Conservation (phyloP, 371 early-diverging fungal genomes). For the Parasitella parasitica region DNA sequence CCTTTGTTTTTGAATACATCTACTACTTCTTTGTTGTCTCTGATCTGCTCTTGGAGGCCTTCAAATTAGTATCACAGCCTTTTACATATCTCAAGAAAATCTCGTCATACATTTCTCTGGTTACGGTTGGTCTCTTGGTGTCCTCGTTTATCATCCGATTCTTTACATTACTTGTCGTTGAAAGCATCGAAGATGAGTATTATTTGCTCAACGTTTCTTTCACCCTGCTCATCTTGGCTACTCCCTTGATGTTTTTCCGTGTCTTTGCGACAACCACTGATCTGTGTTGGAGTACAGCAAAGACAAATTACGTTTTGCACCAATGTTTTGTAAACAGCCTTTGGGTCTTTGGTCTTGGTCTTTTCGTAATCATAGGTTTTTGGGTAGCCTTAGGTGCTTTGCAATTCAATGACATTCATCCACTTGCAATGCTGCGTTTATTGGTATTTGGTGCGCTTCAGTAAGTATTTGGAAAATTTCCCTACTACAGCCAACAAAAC, state of each 20-base stretch:
- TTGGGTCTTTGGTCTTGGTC: conserved; percentile 29
- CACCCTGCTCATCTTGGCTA: conserved; percentile 28
- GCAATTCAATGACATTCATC: conserved; percentile 33
- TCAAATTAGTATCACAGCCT: conserved; percentile 23
- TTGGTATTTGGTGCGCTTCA: conserved; percentile 45
- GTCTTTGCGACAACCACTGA: conserved; percentile 21
- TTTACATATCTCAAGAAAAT: conserved; percentile 14
- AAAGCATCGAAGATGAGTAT: conserved; percentile 17
- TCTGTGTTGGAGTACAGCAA: conserved; percentile 32
- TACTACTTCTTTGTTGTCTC: conserved; percentile 40
- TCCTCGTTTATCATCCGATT: conserved; percentile 28
- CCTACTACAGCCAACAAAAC: too few relatives aligned
- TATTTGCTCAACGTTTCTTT: conserved; percentile 19
- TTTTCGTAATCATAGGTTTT: conserved; percentile 28
- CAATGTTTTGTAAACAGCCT: conserved; percentile 33
- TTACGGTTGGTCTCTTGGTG: conserved; percentile 17
- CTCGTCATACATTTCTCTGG: conserved; percentile 30
- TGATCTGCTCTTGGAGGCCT: conserved; percentile 31
- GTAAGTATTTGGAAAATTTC: too few relatives aligned
- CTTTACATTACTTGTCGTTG: conserved; percentile 11
- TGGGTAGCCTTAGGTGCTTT: conserved; percentile 44
- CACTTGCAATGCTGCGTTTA: conserved; percentile 29
- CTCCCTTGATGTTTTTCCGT: conserved; percentile 44
- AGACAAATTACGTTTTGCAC: conserved; percentile 24
- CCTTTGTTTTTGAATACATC: conserved; percentile 32